Conservation (phyloP, 164 flowering plant genomes). For the Annona cherimola region DNA sequence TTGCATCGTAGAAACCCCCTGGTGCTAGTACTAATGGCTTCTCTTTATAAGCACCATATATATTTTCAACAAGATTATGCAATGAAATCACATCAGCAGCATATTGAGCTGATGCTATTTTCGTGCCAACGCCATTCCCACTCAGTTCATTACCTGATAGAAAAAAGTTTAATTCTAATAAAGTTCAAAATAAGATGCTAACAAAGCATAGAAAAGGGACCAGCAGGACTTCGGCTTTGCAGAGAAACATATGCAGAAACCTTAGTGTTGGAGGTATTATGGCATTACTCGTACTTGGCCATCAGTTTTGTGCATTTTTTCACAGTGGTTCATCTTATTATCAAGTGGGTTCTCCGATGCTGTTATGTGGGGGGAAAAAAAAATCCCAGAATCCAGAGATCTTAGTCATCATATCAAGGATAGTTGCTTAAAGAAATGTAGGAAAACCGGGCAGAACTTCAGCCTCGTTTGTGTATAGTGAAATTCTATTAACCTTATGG, state of each 20-base stretch:
- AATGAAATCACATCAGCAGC: conserved; percentile 41
- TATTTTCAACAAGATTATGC: conserved; percentile 30
- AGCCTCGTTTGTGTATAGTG: background rate
- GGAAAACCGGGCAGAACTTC: background rate
- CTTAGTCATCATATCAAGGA: background rate
- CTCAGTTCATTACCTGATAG: conserved; percentile 64
- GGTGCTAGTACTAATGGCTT: conserved; percentile 61
- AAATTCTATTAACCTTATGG: background rate
- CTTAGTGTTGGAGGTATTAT: background rate
- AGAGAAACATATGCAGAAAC: background rate
- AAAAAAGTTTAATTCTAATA: background rate
- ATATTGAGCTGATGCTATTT: conserved; percentile 53
- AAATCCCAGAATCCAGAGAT: no score
- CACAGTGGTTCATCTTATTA: background rate
- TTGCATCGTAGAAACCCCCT: conserved; percentile 59
- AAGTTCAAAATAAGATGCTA: background rate
- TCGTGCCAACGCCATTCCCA: conserved; percentile 63
- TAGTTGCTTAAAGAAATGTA: background rate
- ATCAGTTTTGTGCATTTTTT: background rate
- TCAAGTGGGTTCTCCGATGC: background rate
- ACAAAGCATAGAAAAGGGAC: no score
- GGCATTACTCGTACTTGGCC: background rate
- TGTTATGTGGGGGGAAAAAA: background rate
- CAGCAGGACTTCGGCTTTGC: background rate
- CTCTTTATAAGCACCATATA: conserved; percentile 28